Conservation (phyloP, 2,329 filamentous ascomycete genomes). For the Fusarium sp. region DNA sequence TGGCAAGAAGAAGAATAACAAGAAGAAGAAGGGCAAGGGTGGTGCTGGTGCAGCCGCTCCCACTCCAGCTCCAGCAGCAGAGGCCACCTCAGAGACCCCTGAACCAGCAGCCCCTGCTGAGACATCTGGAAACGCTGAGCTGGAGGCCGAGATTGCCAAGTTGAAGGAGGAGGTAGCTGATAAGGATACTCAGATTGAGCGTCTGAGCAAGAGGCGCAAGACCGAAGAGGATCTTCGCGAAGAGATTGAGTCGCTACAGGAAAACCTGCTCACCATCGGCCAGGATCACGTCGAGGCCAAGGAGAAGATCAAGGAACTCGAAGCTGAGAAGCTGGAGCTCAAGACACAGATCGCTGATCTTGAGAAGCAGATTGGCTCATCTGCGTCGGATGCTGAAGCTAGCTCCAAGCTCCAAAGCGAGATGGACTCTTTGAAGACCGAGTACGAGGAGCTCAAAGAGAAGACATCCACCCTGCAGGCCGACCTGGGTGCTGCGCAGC, state of each 20-base stretch:
- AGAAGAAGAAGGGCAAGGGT: constrained; percentile 90
- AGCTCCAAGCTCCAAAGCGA: constrained; percentile 69
- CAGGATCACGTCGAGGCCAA: constrained; percentile 87
- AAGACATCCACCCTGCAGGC: constrained; percentile 78
- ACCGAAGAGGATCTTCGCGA: constrained; percentile 83
- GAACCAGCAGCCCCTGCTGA: constrained; percentile 50
- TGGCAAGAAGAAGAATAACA: constrained; percentile 73
- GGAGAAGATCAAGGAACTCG: constrained; percentile 77
- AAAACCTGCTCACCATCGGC: constrained; percentile 81
- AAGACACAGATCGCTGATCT: constrained; percentile 71
- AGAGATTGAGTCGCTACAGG: constrained; percentile 85
- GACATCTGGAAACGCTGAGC: constrained; percentile 48
- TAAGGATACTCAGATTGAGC: constrained; percentile 79
- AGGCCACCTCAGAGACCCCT: constrained; percentile 52
- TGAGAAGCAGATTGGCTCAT: constrained; percentile 73
- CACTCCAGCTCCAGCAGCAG: constrained; percentile 40
- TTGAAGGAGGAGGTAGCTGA: constrained; percentile 66
- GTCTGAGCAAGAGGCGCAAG: constrained; percentile 74
- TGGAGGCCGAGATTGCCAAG: constrained; percentile 61
- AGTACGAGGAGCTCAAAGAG: constrained; percentile 75
- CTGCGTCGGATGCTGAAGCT: constrained; percentile 52
- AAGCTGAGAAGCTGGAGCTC: constrained; percentile 74
- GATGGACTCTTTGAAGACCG: constrained; percentile 63
- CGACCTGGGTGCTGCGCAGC: constrained; percentile 85
- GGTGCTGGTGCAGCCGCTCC: constrained; percentile 61